Evolutionary conservation across 2,329 filamentous ascomycete genomes (phyloP), one percentile per base, ranked within the genome.

Genomic region (Septoria linicola): DNA sequence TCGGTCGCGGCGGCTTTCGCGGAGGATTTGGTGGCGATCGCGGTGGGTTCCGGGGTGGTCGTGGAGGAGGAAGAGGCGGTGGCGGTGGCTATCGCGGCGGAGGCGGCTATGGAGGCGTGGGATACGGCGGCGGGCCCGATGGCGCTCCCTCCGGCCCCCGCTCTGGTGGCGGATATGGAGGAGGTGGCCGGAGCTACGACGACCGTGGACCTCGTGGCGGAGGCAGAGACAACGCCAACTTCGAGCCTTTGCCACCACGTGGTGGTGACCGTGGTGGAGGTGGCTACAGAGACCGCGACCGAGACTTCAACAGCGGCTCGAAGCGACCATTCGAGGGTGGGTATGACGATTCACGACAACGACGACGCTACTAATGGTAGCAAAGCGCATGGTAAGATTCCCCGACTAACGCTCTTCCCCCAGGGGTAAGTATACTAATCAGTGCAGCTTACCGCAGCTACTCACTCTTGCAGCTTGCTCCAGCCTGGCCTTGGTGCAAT

Each of bases 161-260:
- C 14, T 63, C 70, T 39, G 65, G 70, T 10, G 63, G 66, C 19
- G 67, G 72, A 34, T 62, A 67, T 13, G 62, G 66, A 11, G 50
- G 61, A 27, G 63, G 61, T 40, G 61, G 64, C 5, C 56, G 59
- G 40, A 72, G 70, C 39, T 60, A 65, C 36, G 63, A 64, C 7
- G 53, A 53, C 25, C 55, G 61, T 25, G 52, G 53, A n/a, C 60
- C 59, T 34, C 63, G 63, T 19, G 68, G 73, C 39, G 70, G 70
- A 40, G 68, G 71, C 31, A 63, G 63, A 36, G 63, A 66, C 46
- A 88, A 88, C 59, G 88, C 88, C 74, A 93, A 95, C 73, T 86
- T 87, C 71, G 89, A 95, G 69, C 89, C 88, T 55, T 82, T 93
- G 68, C 84, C 87, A 65, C 82, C 83, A 46, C 73, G 83, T 64